Evolutionary conservation across 2,329 filamentous ascomycete species (phyloP).

Genomic region (Didymella glomerata): DNA sequence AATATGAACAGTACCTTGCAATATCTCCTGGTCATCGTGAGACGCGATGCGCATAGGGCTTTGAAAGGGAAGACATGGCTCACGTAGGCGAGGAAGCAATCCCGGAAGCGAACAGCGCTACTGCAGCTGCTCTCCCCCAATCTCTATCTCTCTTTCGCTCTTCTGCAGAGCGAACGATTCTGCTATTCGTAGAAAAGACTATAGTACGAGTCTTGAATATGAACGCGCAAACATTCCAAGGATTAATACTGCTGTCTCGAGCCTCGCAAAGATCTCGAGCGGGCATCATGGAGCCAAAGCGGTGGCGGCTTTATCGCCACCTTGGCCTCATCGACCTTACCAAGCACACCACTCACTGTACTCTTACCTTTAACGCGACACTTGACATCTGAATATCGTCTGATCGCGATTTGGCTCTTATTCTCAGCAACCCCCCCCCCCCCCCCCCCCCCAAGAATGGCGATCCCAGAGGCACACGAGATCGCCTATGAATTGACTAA

Average conservation of each 20-base stretch:
- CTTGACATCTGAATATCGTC: too few species aligned
- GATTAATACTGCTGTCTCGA: background rate
- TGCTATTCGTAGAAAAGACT: background rate
- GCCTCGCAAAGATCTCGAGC: background rate
- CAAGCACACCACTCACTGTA: background rate
- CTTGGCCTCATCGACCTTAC: background rate
- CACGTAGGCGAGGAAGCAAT: background rate
- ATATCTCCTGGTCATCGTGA: background rate
- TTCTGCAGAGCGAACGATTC: background rate
- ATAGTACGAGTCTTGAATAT: background rate
- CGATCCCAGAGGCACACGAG: background rate
- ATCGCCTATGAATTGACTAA: slow-evolving; percentile 13
- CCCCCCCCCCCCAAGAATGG: background rate
- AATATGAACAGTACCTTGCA: too few species aligned
- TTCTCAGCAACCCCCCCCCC: too few species aligned
- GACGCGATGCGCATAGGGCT: background rate
- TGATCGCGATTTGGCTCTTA: background rate
- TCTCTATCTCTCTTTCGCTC: background rate
- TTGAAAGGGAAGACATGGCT: background rate
- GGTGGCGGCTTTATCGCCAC: background rate
- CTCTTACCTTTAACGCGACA: background rate
- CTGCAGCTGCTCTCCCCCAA: background rate
- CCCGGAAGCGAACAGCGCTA: background rate
- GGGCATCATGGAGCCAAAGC: background rate
- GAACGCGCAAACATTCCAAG: background rate